phyloP scores from a whole-genome alignment of 352 stramenopile species.

The Globisporangium yorkense region DNA sequence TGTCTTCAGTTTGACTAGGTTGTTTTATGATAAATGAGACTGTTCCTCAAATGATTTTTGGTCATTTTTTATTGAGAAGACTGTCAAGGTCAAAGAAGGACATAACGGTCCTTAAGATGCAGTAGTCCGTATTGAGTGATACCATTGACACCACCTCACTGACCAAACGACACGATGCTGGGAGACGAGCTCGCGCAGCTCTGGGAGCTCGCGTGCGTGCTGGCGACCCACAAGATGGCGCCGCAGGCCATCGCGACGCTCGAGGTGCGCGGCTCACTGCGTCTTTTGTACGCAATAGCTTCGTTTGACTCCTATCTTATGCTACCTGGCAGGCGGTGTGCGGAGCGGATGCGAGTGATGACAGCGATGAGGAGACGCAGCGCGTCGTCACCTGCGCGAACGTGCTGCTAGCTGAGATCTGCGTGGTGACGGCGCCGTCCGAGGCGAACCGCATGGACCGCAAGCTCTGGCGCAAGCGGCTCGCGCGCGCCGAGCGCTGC shows the following conservation, averaged over 20 bases:
- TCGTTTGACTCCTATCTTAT: too few relatives aligned
- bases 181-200: conserved; percentile 36
- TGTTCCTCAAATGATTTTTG: too few relatives aligned
- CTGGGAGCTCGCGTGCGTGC: conserved; percentile 51
- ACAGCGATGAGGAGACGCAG: conserved; percentile 12
- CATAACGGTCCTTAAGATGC: too few relatives aligned
- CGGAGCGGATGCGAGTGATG: conserved; percentile 1
- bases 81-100: too few relatives aligned
- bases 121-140: too few relatives aligned
- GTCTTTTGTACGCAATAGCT: neutral
- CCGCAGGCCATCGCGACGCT: conserved; percentile 39
- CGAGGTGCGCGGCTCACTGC: conserved; percentile 23
- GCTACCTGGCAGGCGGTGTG: conserved; percentile 17
- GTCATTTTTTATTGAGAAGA: too few relatives aligned
- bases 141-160: too few relatives aligned
- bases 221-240: conserved; percentile 32
- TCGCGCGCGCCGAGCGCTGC: conserved; percentile 42
- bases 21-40: neutral
- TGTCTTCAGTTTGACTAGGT: neutral
- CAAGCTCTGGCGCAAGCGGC: conserved; percentile 46
- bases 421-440: conserved; percentile 32
- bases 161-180: neutral
- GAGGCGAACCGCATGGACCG: conserved; percentile 32
- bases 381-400: conserved; percentile 26
- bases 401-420: conserved; percentile 56